These are phyloP conservation scores for Stagonosporopsis cucurbitacearum DNA, from an alignment of 2,329 filamentous ascomycete species.

Conservation along the genomic window DNA sequence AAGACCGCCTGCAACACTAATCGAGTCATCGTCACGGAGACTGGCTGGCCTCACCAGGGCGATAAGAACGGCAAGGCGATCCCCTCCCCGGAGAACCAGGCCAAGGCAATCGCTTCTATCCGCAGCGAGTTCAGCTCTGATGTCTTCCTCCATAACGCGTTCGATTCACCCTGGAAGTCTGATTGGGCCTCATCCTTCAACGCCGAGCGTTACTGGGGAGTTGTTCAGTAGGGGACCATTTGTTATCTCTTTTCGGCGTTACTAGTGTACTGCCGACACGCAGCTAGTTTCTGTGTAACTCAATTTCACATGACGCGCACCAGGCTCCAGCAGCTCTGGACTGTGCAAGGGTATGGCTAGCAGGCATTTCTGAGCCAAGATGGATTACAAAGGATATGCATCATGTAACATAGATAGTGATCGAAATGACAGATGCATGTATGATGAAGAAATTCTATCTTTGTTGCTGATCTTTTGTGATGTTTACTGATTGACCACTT, in stretches of 20 bases:
- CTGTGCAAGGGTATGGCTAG: conserved; percentile 19
- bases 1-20: conserved; percentile 60
- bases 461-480: neutral
- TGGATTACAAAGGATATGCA: conserved; percentile 31
- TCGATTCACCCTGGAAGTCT: conserved; percentile 80
- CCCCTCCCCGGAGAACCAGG: conserved; percentile 71
- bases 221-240: conserved; percentile 24
- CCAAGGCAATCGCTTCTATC: conserved; percentile 69
- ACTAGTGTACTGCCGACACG: conserved; percentile 7
- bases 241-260: neutral
- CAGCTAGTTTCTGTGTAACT: conserved; percentile 22
- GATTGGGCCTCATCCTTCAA: conserved; percentile 67
- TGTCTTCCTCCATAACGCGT: conserved; percentile 78
- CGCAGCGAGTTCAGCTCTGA: conserved; percentile 63
- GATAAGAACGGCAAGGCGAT: conserved; percentile 70
- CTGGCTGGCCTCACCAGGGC: conserved; percentile 81
- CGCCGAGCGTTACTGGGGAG: conserved; percentile 79
- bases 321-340: conserved; percentile 21
- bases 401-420: conserved; percentile 42
- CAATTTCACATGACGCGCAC: conserved; percentile 22
- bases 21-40: conserved; percentile 77
- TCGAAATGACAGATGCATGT: conserved; percentile 3
- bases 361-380: conserved; percentile 35
- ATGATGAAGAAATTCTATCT: neutral
- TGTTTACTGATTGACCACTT: neutral